Evolutionary conservation across 306 rosid genomes (phyloP).

Genomic region (Ceratonia siliqua): DNA sequence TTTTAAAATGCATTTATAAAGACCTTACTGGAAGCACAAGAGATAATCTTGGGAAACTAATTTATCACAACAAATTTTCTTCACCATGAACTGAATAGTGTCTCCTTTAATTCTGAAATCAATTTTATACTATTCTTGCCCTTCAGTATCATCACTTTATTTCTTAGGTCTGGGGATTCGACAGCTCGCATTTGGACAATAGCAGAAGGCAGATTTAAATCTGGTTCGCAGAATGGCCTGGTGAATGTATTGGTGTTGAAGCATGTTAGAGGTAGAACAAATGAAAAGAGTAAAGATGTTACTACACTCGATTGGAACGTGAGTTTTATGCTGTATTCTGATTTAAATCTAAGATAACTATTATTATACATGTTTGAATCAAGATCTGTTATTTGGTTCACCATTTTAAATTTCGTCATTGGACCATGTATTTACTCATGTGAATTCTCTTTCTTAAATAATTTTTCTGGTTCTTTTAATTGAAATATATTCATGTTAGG

Average conservation of each 20-base stretch:
- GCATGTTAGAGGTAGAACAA: constrained; percentile 77
- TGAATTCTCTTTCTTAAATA: background rate
- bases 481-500: background rate
- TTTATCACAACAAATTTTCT: background rate
- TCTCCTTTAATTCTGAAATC: constrained; percentile 1
- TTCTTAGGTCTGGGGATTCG: constrained; percentile 76
- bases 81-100: background rate
- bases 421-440: background rate
- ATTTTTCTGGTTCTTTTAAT: background rate
- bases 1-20: background rate
- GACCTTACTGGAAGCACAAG: background rate
- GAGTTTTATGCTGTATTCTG: constrained; percentile 46
- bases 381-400: background rate
- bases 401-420: background rate
- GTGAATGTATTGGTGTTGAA: constrained; percentile 69
- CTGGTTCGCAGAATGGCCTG: constrained; percentile 52
- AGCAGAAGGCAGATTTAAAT: constrained; percentile 47
- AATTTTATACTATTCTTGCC: constrained; percentile 3
- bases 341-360: constrained; percentile 23
- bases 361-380: constrained; percentile 6
- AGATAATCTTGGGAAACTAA: background rate
- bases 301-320: constrained; percentile 98
- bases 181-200: constrained; percentile 77
- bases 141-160: constrained; percentile 14
- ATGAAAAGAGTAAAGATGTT: constrained; percentile 91